Percentiles rank a stretch among this genome's conserved stretches.
phyloP scores from a whole-genome alignment of 495 filamentous ascomycete genomes.

The Penicillium canescens region DNA sequence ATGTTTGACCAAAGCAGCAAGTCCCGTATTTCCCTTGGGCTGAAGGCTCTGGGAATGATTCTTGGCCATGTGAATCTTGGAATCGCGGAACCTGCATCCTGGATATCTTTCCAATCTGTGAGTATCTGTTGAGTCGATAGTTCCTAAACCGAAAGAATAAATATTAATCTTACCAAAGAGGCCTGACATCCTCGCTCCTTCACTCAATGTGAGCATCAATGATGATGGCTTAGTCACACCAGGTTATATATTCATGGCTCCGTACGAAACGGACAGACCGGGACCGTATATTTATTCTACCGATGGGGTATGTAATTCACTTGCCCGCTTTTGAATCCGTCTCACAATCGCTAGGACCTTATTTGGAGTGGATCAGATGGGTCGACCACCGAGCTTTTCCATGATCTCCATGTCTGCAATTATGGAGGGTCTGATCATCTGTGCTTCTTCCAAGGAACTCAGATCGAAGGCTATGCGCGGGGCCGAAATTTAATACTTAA shows the following conservation, averaged over 20 bases:
- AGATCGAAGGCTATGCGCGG: background rate
- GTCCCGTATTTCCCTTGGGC: too few relatives aligned
- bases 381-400: background rate
- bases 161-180: too few relatives aligned
- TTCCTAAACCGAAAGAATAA: too few relatives aligned
- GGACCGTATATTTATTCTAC: constrained; percentile 21
- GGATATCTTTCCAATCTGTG: too few relatives aligned
- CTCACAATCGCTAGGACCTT: background rate
- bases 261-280: constrained; percentile 4
- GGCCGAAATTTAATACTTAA: background rate
- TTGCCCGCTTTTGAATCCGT: too few relatives aligned
- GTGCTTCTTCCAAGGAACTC: constrained; percentile 1
- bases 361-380: constrained; percentile 1
- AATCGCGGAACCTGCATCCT: too few relatives aligned
- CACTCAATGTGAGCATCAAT: constrained; percentile 1
- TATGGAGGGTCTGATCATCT: constrained; percentile 4
- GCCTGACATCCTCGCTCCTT: too few relatives aligned
- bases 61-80: too few relatives aligned
- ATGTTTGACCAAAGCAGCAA: too few relatives aligned
- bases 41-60: too few relatives aligned
- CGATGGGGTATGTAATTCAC: constrained; percentile 6
- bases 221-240: background rate
- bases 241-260: constrained; percentile 12
- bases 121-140: too few relatives aligned
- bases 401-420: constrained; percentile 4